Evolutionary conservation across 2,329 filamentous ascomycete genomes (phyloP).

Genomic region (Neonectria ditissima): DNA sequence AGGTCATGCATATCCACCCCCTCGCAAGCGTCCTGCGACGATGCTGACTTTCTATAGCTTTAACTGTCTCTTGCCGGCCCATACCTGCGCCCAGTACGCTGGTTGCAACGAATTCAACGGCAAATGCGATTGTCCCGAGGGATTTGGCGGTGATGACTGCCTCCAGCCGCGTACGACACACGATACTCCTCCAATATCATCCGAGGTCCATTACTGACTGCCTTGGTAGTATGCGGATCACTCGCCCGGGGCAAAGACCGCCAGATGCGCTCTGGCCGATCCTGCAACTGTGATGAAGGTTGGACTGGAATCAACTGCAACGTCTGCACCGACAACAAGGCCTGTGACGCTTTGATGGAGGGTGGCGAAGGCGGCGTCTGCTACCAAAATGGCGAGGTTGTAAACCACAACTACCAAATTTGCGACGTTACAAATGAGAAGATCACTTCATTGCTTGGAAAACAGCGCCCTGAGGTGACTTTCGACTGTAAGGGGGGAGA

Average conservation of each 20-base stretch:
- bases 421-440: constrained; percentile 97
- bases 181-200: background rate
- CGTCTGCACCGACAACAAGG: constrained; percentile 85
- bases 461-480: constrained; percentile 90
- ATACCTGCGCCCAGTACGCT: constrained; percentile 91
- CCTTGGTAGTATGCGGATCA: constrained; percentile 80
- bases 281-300: constrained; percentile 89
- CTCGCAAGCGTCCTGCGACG: background rate
- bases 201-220: constrained; percentile 23
- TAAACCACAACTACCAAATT: constrained; percentile 97
- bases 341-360: constrained; percentile 90
- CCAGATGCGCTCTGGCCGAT: constrained; percentile 75
- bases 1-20: constrained; percentile 24
- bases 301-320: constrained; percentile 99
- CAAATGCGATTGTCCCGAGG: constrained; percentile 90
- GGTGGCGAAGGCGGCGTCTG: constrained; percentile 85
- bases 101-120: constrained; percentile 90
- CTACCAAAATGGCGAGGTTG: constrained; percentile 89
- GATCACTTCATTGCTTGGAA: constrained; percentile 87
- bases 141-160: constrained; percentile 95
- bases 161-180: constrained; percentile 75
- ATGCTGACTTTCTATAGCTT: constrained; percentile 70
- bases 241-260: constrained; percentile 84
- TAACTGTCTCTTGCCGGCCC: constrained; percentile 95
- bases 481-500: constrained; percentile 87